phyloP scores from a whole-genome alignment of 345 rosid genomes.

The Hibiscus tridactylites region DNA sequence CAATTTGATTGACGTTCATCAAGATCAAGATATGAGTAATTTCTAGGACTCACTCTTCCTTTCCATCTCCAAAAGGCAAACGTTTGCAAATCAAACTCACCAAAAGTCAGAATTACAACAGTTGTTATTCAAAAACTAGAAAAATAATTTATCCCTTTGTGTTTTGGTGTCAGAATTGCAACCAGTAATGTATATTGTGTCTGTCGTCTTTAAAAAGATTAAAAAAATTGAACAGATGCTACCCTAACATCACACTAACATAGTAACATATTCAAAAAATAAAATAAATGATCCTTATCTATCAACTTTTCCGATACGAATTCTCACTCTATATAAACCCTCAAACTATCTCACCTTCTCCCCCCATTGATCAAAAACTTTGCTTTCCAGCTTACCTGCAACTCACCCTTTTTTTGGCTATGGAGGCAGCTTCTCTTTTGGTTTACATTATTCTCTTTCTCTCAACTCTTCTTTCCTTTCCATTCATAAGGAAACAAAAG shows the following conservation, averaged over 20 bases:
- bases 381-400: too few relatives aligned
- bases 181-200: too few relatives aligned
- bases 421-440: constrained; percentile 30
- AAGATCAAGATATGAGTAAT: neutral
- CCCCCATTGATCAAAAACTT: neutral
- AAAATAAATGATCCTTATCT: neutral
- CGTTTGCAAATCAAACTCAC: neutral
- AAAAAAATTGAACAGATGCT: too few relatives aligned
- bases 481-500: constrained; percentile 16
- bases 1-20: neutral
- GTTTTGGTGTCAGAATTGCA: too few relatives aligned
- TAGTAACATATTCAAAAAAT: too few relatives aligned
- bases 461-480: constrained; percentile 30
- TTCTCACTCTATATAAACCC: constrained; percentile 22
- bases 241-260: too few relatives aligned
- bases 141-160: too few relatives aligned
- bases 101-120: neutral
- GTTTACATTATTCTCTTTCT: constrained; percentile 26
- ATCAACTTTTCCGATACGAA: neutral
- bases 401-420: neutral
- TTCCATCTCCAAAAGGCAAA: neutral
- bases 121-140: neutral
- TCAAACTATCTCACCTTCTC: neutral
- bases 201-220: too few relatives aligned
- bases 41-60: neutral